phyloP scores from a whole-genome alignment of 2,329 filamentous ascomycete species.

The Diaporthe citrichinensis region DNA sequence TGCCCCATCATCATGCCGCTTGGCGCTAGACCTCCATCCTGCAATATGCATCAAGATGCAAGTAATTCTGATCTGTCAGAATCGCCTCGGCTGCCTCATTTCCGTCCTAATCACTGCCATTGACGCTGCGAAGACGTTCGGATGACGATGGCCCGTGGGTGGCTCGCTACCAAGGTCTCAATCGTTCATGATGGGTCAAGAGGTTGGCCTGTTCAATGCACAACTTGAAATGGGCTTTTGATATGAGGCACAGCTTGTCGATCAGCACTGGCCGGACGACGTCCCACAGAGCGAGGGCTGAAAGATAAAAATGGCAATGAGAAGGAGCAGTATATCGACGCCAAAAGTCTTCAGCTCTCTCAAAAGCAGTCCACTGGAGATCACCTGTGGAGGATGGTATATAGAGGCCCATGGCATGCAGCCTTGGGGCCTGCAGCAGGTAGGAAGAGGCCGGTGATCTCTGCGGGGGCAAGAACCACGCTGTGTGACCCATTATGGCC shows the following conservation, averaged over 20 bases:
- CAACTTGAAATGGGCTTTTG: neutral
- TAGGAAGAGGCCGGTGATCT: neutral
- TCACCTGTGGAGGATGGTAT: neutral
- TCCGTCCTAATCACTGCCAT: neutral
- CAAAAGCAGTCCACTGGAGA: neutral
- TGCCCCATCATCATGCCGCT: neutral
- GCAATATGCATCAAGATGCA: neutral
- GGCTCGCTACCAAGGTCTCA: neutral
- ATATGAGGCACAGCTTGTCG: neutral
- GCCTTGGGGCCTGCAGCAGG: constrained; percentile 1
- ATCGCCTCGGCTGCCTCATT: neutral
- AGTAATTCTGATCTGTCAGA: constrained; percentile 30
- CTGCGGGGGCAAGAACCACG: neutral
- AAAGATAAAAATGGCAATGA: neutral
- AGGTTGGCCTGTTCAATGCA: neutral
- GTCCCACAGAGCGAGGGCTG: neutral
- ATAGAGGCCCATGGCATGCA: neutral
- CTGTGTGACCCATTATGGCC: neutral
- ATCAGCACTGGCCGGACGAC: neutral
- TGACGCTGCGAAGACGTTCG: neutral
- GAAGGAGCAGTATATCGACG: neutral
- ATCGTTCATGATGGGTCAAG: neutral
- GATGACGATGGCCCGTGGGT: neutral
- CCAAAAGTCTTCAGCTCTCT: neutral
- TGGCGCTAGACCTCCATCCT: neutral